A percentile compares a stretch with the other conserved stretches of the same genome.
These are phyloP conservation scores for Favolaschia claudopus DNA, from an alignment of 768 basidiomycete species.

Conservation along the genomic window DNA sequence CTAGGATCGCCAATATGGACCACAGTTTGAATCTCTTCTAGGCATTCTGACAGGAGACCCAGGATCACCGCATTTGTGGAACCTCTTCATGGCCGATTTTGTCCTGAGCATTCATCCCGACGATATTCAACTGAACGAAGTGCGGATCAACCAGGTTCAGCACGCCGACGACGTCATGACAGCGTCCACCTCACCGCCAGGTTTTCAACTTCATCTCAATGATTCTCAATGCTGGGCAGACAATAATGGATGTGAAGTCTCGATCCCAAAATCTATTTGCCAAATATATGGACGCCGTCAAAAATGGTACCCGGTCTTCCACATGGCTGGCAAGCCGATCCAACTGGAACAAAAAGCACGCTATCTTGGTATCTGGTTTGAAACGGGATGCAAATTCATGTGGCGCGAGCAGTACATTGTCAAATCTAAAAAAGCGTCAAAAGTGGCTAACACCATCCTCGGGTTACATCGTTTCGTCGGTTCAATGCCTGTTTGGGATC, in stretches of 20 bases:
- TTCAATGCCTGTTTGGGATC: background rate
- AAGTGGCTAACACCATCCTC: background rate
- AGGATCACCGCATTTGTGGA: background rate
- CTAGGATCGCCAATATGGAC: background rate
- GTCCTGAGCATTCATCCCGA: background rate
- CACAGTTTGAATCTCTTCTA: background rate
- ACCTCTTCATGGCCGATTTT: background rate
- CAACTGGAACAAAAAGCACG: background rate
- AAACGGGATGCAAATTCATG: background rate
- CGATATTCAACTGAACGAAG: background rate
- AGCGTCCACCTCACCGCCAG: background rate
- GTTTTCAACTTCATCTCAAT: constrained; percentile 6
- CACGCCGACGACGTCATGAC: constrained; percentile 4
- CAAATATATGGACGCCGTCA: background rate
- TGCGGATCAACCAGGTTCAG: background rate
- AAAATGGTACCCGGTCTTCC: background rate
- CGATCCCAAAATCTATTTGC: constrained; percentile 2
- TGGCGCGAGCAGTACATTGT: constrained; percentile 1
- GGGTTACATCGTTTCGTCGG: background rate
- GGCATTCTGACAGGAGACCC: constrained; percentile 2
- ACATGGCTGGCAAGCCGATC: background rate
- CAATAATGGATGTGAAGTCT: constrained; percentile 1
- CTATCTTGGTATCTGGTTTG: background rate
- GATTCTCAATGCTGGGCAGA: background rate
- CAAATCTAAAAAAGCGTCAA: background rate